Evolutionary conservation across 495 filamentous ascomycete genomes (phyloP), one percentile per base, ranked within the genome.

Genomic region (Penicillium paxilli): DNA sequence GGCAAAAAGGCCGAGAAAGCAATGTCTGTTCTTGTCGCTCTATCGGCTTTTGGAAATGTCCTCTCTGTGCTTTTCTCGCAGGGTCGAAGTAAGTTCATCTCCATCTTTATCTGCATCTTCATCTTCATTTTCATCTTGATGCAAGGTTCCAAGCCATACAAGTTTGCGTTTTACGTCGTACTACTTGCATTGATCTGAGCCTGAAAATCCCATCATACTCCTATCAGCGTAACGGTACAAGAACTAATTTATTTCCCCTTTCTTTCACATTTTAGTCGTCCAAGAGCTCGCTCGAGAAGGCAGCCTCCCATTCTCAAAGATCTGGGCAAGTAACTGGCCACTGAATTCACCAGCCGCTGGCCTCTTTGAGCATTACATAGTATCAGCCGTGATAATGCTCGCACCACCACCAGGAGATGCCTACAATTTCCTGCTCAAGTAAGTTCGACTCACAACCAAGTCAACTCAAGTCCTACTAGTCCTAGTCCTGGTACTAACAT

Each of bases 11-110:
- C 79, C 0, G 81, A 83, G 58, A 77, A 76, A 44, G 83, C 80
- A 38, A 80, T 90, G 52, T 83, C 84, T 10, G 85, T 86, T 28
- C 87, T 89, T 44, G 86, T 90, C 14, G 86, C 87, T 2, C 66
- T 90, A n/a, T 87, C 84, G 28, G 84, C 85, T 9, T 80, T 88
- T 55, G 87, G 86, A 16, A 91, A 90, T 58, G 85, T 90, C 25
- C 67, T 89, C 32, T 79, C 79, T 32, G 84, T 89, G 51, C 83
- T 84, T 45, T 91, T 89, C 66, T 85, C 85, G 0, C 85, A 88
- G 60, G 81, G 82, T 17, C 78, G 86, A 47, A 75, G 75, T 62
- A 73, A 51, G 63, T 70, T 33, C n/a, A n/a, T n/a, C n/a, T n/a
- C n/a, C n/a, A n/a, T n/a, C n/a, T n/a, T n/a, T n/a, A n/a, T n/a